Evolutionary conservation across 2,329 filamentous ascomycete genomes (phyloP).

Genomic region (Bretziella fagacearum): DNA sequence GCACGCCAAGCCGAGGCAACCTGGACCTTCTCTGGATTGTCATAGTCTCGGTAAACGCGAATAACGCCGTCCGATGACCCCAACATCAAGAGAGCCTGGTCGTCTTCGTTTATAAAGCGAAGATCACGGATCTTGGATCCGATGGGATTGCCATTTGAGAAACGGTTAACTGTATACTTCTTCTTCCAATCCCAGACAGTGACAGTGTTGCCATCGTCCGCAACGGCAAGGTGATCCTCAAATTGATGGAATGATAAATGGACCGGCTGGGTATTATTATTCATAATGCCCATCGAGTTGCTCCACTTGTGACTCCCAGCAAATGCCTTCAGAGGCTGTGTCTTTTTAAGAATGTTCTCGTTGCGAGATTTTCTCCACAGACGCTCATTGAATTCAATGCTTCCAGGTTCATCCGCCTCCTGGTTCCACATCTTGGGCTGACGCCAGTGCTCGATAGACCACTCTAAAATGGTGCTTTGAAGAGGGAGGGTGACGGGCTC

Average conservation of each 20-base stretch:
- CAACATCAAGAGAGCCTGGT: slow-evolving; percentile 85
- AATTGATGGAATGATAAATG: slow-evolving; percentile 98
- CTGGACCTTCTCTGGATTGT: slow-evolving; percentile 57
- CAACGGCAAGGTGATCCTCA: slow-evolving; percentile 84
- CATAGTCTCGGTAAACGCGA: slow-evolving; percentile 85
- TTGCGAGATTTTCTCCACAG: slow-evolving; percentile 87
- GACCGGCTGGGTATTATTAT: slow-evolving; percentile 74
- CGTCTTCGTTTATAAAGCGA: slow-evolving; percentile 96
- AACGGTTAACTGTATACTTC: slow-evolving; percentile 57
- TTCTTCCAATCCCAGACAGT: slow-evolving; percentile 88
- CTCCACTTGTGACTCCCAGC: slow-evolving; percentile 81
- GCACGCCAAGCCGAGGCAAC: slow-evolving; percentile 85
- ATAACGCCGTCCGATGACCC: slow-evolving; percentile 91
- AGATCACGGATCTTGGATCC: slow-evolving; percentile 89
- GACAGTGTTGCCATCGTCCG: slow-evolving; percentile 82
- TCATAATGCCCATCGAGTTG: slow-evolving; percentile 63
- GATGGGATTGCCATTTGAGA: slow-evolving; percentile 84
- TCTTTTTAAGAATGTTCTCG: slow-evolving; percentile 78
- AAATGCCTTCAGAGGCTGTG: slow-evolving; percentile 80
- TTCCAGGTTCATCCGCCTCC: slow-evolving; percentile 90
- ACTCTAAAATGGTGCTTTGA: slow-evolving; percentile 72
- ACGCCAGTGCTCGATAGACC: slow-evolving; percentile 95
- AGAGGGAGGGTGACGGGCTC: slow-evolving; percentile 53
- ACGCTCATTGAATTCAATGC: slow-evolving; percentile 87
- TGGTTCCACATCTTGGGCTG: slow-evolving; percentile 96